Conservation (phyloP, 1,284 basidiomycete species). For the Ganoderma meredithae region DNA sequence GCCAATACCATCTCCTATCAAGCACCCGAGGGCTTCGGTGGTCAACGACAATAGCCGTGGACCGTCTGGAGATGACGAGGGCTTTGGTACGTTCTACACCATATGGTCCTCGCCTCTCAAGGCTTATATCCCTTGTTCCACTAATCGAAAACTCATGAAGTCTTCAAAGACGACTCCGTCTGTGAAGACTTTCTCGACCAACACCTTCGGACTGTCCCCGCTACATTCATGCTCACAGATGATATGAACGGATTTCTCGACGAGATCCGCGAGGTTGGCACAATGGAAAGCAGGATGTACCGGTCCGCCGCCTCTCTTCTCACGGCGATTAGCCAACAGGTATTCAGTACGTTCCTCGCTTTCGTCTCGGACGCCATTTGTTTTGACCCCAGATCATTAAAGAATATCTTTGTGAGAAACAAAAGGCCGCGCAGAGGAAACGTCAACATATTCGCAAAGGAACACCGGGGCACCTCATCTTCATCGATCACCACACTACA, state of each 20-base stretch:
- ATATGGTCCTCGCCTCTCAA: background rate
- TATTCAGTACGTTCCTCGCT: conserved; percentile 7
- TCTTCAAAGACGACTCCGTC: background rate
- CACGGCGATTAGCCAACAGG: conserved; percentile 10
- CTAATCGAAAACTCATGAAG: background rate
- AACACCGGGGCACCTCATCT: conserved; percentile 1
- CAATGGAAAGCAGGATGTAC: conserved; percentile 10
- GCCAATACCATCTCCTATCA: conserved; percentile 15
- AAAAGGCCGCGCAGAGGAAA: background rate
- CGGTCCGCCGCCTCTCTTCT: conserved; percentile 5
- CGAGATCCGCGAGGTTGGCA: background rate
- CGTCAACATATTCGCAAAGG: background rate
- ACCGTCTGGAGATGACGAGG: background rate
- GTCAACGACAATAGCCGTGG: background rate
- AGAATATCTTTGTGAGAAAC: background rate
- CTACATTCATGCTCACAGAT: background rate
- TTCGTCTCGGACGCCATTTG: background rate
- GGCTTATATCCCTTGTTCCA: background rate
- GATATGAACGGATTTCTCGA: background rate
- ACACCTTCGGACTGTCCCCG: background rate
- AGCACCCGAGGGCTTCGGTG: conserved; percentile 12
- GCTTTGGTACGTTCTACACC: conserved; percentile 4
- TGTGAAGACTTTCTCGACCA: background rate
- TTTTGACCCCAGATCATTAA: background rate
- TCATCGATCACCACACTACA: conserved; percentile 15